A percentile compares a stretch with the other conserved stretches of the same genome.
Conservation (phyloP, 75 land plant genomes). For the Sequoia sempervirens region DNA sequence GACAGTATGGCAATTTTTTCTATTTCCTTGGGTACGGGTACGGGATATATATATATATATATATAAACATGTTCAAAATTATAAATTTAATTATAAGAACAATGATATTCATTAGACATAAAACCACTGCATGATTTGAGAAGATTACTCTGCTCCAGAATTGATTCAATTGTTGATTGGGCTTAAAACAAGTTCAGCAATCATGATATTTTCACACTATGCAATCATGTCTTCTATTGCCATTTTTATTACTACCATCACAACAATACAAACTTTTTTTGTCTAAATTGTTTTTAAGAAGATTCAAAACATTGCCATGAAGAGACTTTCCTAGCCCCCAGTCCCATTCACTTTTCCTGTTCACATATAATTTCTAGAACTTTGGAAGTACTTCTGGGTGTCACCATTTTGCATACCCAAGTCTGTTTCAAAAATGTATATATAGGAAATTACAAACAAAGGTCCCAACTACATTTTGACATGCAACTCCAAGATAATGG, state of each 20-base stretch:
- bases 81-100: too few species aligned
- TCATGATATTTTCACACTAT: too few species aligned
- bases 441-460: neutral
- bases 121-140: too few species aligned
- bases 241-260: neutral
- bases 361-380: neutral
- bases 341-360: neutral
- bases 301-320: neutral
- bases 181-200: too few species aligned
- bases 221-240: neutral
- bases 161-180: too few species aligned
- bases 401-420: neutral
- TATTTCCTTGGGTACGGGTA: too few species aligned
- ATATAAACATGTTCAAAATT: too few species aligned
- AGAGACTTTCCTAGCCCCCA: neutral
- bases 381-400: neutral
- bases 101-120: too few species aligned
- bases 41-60: too few species aligned
- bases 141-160: too few species aligned
- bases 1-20: too few species aligned
- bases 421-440: neutral
- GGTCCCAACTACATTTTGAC: neutral
- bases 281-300: neutral
- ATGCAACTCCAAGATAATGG: neutral
- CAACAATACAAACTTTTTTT: neutral